Percentiles rank a stretch among this genome's conserved stretches.
These are phyloP conservation scores for Yamadazyma triangularis DNA, from an alignment of 1,139 yeast species.

Conservation along the genomic window DNA sequence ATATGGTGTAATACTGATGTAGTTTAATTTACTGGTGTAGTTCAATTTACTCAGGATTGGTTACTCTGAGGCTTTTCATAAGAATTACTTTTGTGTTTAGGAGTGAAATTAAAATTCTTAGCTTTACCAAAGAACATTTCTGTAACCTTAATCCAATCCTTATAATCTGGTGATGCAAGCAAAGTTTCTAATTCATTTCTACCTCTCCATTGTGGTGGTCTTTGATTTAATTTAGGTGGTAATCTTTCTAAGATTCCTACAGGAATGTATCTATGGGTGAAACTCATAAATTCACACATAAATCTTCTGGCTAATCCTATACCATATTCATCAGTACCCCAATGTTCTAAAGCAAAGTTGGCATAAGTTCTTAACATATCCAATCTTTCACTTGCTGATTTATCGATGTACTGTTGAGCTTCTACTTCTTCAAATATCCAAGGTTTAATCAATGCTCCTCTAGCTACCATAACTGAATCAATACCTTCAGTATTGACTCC, in stretches of 20 bases:
- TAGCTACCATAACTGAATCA: conserved; percentile 95
- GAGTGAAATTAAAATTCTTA: conserved; percentile 70
- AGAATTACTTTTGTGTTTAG: conserved; percentile 93
- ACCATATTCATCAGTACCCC: conserved; percentile 98
- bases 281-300: conserved; percentile 90
- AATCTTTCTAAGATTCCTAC: conserved; percentile 84
- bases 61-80: conserved; percentile 29
- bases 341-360: conserved; percentile 83
- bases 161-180: conserved; percentile 77
- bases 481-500: conserved; percentile 68
- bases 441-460: conserved; percentile 97
- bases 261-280: conserved; percentile 92
- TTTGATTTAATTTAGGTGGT: conserved; percentile 86
- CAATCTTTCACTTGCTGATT: conserved; percentile 82
- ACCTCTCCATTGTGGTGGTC: conserved; percentile 95
- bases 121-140: conserved; percentile 94
- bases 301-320: conserved; percentile 83
- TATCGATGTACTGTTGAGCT: conserved; percentile 83
- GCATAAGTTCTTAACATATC: conserved; percentile 68
- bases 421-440: conserved; percentile 98
- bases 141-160: conserved; percentile 95
- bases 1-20: too few species aligned
- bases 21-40: too few species aligned
- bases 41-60: too few species aligned
- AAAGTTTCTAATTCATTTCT: conserved; percentile 89